Evolutionary conservation across 139 green algal species (phyloP).

Genomic region (Raphidocelis subcapitata): DNA sequence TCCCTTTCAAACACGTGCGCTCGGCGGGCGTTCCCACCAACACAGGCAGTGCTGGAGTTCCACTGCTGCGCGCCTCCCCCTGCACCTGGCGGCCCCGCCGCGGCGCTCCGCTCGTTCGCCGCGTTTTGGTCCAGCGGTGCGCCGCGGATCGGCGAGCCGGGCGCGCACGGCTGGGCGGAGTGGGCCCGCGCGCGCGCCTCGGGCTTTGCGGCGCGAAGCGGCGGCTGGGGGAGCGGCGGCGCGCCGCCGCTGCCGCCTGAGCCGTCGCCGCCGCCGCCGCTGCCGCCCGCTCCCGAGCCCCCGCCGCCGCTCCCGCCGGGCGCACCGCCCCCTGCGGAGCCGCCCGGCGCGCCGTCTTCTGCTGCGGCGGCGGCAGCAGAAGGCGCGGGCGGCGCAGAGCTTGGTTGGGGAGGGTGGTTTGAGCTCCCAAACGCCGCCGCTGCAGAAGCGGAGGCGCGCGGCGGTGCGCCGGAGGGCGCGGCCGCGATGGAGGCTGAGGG

Average conservation of each 20-base stretch:
- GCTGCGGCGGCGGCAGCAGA: neutral
- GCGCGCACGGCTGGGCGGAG: constrained; percentile 50
- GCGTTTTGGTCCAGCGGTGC: constrained; percentile 67
- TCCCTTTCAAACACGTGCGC: too few relatives aligned
- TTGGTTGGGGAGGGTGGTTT: neutral
- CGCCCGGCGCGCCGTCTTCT: neutral
- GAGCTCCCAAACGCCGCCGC: neutral
- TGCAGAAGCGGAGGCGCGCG: neutral
- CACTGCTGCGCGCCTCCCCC: constrained; percentile 52
- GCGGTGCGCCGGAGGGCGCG: neutral
- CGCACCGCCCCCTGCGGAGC: neutral
- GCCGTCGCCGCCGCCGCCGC: constrained; percentile 13
- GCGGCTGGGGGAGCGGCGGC: constrained; percentile 6
- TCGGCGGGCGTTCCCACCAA: too few relatives aligned
- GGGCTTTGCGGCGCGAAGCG: neutral
- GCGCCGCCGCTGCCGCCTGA: constrained; percentile 13
- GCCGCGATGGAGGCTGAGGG: constrained; percentile 9
- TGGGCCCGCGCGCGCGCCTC: constrained; percentile 39
- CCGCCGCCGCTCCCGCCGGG: neutral
- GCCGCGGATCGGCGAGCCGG: constrained; percentile 56
- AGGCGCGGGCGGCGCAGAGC: neutral
- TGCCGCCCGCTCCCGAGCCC: neutral
- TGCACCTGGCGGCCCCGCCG: constrained; percentile 12
- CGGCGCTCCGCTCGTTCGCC: constrained; percentile 64
- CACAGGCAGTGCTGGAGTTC: constrained; percentile 68